Evolutionary conservation across 352 stramenopile genomes (phyloP), one percentile per base, ranked within the genome.

Genomic region (Phytophthora ramorum): DNA sequence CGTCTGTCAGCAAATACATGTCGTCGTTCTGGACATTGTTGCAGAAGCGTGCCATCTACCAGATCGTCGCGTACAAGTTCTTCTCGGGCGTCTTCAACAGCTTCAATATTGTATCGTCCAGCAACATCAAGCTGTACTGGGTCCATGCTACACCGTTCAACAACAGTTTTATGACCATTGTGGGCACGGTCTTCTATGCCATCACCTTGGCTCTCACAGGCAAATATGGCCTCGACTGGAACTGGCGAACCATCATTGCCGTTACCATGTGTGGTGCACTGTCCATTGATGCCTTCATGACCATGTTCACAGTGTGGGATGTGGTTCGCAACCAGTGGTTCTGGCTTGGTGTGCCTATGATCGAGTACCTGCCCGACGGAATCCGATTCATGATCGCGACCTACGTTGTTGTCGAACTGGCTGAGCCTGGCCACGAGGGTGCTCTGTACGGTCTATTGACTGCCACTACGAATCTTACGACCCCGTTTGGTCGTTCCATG

Each of bases 381-480:
- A 65, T 88, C 38, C 73, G 78, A 20, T 88, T 87, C 62, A 90
- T 90, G 47, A 77, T 90, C 5, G 64, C 72, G 22, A 87, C 62
- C n/a, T 90, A 84, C 51, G 76, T 84, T 5, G 78, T 86, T n/a
- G 81, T 90, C 4, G 81, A 90, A 51, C 65, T 90, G 10, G 71
- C 70, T 13, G 80, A 84, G 16, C 19, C 55, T 38, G 81, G 81
- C 20, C 59, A 83, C 51, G 81, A 90, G 70, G 81, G 75, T 17
- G 76, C 80, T 3, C 47, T 87, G 4, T 90, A 90, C 40, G 79
- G 79, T 1, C 48, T 90, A 2, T 47, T 90, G 14, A 90, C 81
- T 7, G 79, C 80, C 6, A 79, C 74, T 12, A 80, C 63, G 28
- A 89, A 90, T 46, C 38, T 89, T 19, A 70, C 78, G 7, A 72